A percentile compares a stretch with the other conserved stretches of the same genome.
Evolutionary conservation across 345 rosid species (phyloP).

Genomic region (Ceriops decandra): DNA sequence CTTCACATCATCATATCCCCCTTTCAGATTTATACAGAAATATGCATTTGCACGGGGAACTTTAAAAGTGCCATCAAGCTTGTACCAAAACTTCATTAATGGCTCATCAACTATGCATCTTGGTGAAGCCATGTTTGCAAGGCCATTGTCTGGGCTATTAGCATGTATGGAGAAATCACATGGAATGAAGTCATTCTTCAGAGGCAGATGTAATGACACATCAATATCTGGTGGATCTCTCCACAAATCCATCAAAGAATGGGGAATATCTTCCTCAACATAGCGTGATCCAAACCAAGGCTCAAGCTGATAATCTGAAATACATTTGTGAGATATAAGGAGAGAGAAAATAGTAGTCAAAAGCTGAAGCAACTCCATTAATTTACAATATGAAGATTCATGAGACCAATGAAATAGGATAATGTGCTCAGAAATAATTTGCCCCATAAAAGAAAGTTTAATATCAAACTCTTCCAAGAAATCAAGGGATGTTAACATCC

Average conservation of each 20-base stretch:
- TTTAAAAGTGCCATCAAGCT: slow-evolving; percentile 78
- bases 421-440: not conserved
- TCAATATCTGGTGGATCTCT: slow-evolving; percentile 71
- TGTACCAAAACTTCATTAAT: slow-evolving; percentile 86
- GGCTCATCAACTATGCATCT: slow-evolving; percentile 74
- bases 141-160: slow-evolving; percentile 28
- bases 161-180: slow-evolving; percentile 68
- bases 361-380: slow-evolving; percentile 1
- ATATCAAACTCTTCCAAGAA: not conserved
- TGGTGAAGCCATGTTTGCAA: slow-evolving; percentile 41
- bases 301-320: slow-evolving; percentile 63
- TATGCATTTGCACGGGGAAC: slow-evolving; percentile 85
- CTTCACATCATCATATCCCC: slow-evolving; percentile 60
- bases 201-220: slow-evolving; percentile 66
- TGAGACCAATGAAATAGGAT: not conserved
- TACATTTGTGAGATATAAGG: not conserved
- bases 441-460: not conserved
- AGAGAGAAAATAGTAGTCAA: slow-evolving; percentile 1
- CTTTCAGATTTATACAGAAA: slow-evolving; percentile 81
- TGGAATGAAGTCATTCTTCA: slow-evolving; percentile 81
- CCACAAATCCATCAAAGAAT: slow-evolving; percentile 67
- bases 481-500: not conserved
- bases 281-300: slow-evolving; percentile 91
- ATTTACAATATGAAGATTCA: not conserved
- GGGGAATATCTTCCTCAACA: slow-evolving; percentile 63